Conservation (phyloP, 208 protist species). For the Crithidia expoeki region DNA sequence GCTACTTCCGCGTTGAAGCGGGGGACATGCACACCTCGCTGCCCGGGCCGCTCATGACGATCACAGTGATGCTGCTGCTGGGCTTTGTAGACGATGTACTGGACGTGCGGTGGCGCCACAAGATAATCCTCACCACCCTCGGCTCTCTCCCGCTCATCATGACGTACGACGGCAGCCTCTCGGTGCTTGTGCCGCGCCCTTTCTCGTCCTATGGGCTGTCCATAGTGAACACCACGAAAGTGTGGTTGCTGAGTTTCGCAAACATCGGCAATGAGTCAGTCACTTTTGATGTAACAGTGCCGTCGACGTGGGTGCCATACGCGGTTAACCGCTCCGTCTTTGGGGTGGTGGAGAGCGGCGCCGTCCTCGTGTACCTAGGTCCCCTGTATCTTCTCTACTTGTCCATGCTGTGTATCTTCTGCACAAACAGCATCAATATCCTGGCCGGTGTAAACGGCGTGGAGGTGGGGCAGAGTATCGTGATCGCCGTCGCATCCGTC, state of each 20-base stretch:
- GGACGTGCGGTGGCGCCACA: conserved; percentile 97
- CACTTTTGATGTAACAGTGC: background rate
- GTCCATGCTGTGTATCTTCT: conserved; percentile 97
- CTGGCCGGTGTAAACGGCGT: conserved; percentile 99
- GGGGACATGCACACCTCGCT: conserved; percentile 50
- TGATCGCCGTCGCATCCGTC: conserved; percentile 94
- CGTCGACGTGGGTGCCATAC: conserved; percentile 26
- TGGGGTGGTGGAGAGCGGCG: conserved; percentile 15
- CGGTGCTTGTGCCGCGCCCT: conserved; percentile 86
- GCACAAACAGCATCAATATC: conserved; percentile 99
- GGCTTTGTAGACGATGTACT: conserved; percentile 99
- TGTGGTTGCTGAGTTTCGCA: conserved; percentile 18
- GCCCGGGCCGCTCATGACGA: conserved; percentile 92
- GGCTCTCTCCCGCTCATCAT: conserved; percentile 95
- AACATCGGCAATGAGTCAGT: background rate
- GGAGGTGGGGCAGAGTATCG: conserved; percentile 96
- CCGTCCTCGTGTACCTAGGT: conserved; percentile 79
- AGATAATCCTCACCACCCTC: conserved; percentile 97
- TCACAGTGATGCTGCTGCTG: conserved; percentile 98
- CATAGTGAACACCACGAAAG: conserved; percentile 17
- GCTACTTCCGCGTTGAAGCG: conserved; percentile 32
- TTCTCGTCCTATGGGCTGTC: conserved; percentile 32
- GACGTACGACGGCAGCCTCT: conserved; percentile 91
- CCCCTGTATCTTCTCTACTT: conserved; percentile 97
- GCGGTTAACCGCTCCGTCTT: conserved; percentile 15